These are phyloP conservation scores for Plasmodium cynomolgi DNA, from an alignment of 169 alveolate genomes.

Conservation along the genomic window DNA sequence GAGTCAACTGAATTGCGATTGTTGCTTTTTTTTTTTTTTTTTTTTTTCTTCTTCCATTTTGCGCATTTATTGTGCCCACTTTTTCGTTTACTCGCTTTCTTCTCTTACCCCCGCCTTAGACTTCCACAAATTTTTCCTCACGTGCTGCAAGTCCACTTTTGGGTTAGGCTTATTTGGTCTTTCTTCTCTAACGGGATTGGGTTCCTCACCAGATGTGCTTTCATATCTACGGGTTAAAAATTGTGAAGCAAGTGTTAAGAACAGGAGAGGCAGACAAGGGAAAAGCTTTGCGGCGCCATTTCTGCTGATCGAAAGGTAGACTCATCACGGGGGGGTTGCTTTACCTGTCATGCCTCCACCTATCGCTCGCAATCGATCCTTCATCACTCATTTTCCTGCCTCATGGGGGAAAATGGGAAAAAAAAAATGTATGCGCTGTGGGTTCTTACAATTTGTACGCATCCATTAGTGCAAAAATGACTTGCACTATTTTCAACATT, in stretches of 20 bases:
- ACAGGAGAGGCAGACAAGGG: not conserved
- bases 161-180: not conserved
- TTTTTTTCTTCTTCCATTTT: not conserved
- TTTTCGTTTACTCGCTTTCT: not conserved
- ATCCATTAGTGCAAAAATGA: not conserved
- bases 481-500: not conserved
- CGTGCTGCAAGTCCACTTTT: not conserved
- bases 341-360: constrained; percentile 74
- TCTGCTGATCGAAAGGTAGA: not conserved
- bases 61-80: not conserved
- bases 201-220: constrained; percentile 47
- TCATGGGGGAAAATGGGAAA: not conserved
- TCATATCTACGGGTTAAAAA: constrained; percentile 43
- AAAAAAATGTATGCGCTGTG: not conserved
- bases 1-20: not conserved
- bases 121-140: constrained; percentile 69
- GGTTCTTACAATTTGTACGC: not conserved
- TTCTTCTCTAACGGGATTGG: not conserved
- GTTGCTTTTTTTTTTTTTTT: not conserved
- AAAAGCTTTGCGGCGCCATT: not conserved
- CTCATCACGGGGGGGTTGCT: not conserved
- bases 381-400: constrained; percentile 15
- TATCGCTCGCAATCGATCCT: not conserved
- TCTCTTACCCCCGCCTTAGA: constrained; percentile 72
- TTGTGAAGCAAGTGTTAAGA: not conserved